Conservation (phyloP, 2,329 filamentous ascomycete species). For the Aaosphaeria pasadenensis region DNA sequence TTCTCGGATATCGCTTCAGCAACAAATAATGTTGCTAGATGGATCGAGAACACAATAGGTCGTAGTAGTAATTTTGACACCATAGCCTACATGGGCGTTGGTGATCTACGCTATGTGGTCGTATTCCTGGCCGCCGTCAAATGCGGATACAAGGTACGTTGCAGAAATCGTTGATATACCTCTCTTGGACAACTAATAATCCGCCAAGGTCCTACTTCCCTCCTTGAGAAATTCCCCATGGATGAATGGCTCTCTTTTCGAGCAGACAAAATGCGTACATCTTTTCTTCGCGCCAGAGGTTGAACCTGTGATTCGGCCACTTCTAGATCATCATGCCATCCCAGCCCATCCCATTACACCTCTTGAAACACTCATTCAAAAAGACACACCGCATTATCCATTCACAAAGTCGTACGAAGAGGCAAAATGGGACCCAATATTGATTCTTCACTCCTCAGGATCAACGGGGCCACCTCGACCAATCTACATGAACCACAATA, state of each 20-base stretch:
- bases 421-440: conserved; percentile 18
- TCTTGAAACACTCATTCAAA: conserved; percentile 5
- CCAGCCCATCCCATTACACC: conserved; percentile 1
- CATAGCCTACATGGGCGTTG: conserved; percentile 5
- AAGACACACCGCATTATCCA: conserved; percentile 1
- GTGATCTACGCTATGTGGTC: conserved; percentile 4
- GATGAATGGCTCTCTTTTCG: conserved; percentile 3
- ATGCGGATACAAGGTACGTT: conserved; percentile 4
- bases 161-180: neutral
- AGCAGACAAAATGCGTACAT: conserved; percentile 4
- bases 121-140: conserved; percentile 6
- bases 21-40: conserved; percentile 1
- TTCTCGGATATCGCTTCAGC: conserved; percentile 4
- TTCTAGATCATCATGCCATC: neutral
- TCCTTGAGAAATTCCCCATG: conserved; percentile 3
- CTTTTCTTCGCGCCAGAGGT: conserved; percentile 3
- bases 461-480: conserved; percentile 36
- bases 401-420: conserved; percentile 12
- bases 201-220: conserved; percentile 2
- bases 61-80: conserved; percentile 2
- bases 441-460: conserved; percentile 34
- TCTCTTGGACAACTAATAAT: neutral
- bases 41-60: conserved; percentile 2
- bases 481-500: conserved; percentile 14
- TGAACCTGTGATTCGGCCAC: neutral